Evolutionary conservation across 192 early-diverging fungal genomes (phyloP).

Genomic region (Lobosporangium transversale): DNA sequence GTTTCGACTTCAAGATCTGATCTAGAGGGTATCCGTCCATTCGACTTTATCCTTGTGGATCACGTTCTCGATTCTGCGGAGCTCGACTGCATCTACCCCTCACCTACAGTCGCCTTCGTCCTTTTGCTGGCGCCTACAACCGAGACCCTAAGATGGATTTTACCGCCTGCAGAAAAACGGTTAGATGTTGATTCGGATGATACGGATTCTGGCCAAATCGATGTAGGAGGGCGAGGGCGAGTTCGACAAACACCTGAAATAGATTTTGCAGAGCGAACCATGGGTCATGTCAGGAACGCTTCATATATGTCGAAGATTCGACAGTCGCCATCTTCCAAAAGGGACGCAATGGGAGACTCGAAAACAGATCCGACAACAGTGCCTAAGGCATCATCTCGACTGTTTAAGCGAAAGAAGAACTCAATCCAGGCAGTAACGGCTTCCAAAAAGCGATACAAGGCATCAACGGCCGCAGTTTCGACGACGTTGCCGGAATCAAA

Average conservation of each 20-base stretch:
- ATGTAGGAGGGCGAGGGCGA: constrained; percentile 31
- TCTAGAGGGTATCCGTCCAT: constrained; percentile 10
- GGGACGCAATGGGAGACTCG: not conserved
- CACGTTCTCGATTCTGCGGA: constrained; percentile 44
- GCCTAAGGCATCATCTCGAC: constrained; percentile 13
- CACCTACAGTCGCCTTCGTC: constrained; percentile 33
- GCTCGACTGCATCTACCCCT: constrained; percentile 44
- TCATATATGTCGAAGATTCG: constrained; percentile 26
- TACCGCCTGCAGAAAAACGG: constrained; percentile 28
- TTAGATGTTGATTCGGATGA: not conserved
- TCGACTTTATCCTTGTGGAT: constrained; percentile 47
- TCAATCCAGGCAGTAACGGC: not conserved
- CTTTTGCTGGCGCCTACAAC: constrained; percentile 43
- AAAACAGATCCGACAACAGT: not conserved
- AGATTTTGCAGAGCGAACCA: constrained; percentile 21
- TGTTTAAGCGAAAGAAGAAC: constrained; percentile 28
- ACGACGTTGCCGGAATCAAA: not conserved
- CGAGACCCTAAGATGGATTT: constrained; percentile 43
- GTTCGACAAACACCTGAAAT: constrained; percentile 6
- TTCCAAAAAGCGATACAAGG: not conserved
- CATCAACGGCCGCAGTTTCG: not conserved
- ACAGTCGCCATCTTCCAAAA: not conserved
- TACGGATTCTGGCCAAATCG: constrained; percentile 13
- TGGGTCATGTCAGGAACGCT: constrained; percentile 25
- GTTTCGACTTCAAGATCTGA: not conserved